Evolutionary conservation across 139 green algal species (phyloP), one percentile per base, ranked within the genome.

Genomic region (Tetraselmis striata): DNA sequence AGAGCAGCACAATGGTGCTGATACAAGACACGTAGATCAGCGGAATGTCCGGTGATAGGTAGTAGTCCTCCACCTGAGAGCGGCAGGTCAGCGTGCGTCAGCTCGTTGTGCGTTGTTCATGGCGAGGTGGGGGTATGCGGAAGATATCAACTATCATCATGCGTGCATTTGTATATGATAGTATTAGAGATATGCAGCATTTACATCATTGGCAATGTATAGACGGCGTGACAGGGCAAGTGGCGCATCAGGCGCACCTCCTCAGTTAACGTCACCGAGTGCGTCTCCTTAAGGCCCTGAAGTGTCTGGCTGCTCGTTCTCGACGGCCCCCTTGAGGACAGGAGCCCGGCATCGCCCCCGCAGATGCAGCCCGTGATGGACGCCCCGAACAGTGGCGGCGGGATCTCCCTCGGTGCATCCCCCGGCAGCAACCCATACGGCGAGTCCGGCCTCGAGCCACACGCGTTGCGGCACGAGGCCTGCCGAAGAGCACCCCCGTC

Each of bases 21-120:
- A 77, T 77, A 29, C 74, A 77, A 18, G 74, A 77, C 5, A 28
- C 25, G 25, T 77, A 77, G n/a, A 77, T 77, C 5, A 77, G 74
- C 74, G 74, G 74, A 28, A 77, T 29, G n/a, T 77, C 74, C 25
- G 74, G 74, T 2, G 74, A 28, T 28, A 77, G 25, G 25, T 77
- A 28, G 2, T 29, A 30, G 11, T 29, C 74, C 2, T 28, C 25
- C 2, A 31, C 74, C 74, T 77, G n/a, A 2, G 74, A 18, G 25
- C 5, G 74, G 74, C 2, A n/a, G n/a, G 26, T 77, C 74, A 77
- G 74, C 45, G 45, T 5, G 45, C 11, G n/a, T n/a, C n/a, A n/a
- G n/a, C n/a, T n/a, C n/a, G n/a, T n/a, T n/a, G n/a, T n/a, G n/a
- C n/a, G n/a, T n/a, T n/a, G n/a, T n/a, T n/a, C n/a, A n/a, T n/a